phyloP scores from a whole-genome alignment of 306 rosid genomes.

The Ormosia emarginata region DNA sequence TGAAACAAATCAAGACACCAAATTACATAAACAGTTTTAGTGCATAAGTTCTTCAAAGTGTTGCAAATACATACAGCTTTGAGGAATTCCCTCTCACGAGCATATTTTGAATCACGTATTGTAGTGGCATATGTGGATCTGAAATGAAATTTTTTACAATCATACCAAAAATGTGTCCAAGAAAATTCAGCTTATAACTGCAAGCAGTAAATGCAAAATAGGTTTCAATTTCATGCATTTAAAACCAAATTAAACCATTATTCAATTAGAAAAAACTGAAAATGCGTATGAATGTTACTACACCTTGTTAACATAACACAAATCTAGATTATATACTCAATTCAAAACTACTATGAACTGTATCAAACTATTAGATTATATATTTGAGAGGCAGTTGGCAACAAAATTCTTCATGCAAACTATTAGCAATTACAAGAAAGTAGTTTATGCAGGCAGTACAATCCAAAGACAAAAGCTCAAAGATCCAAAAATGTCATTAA shows the following conservation, averaged over 20 bases:
- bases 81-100: conserved; percentile 91
- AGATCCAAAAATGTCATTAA: not conserved
- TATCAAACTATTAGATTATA: not conserved
- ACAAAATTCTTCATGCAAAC: not conserved
- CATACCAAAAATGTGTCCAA: not conserved
- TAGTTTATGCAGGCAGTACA: not conserved
- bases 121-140: conserved; percentile 98
- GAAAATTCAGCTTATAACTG: not conserved
- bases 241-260: not conserved
- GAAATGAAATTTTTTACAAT: conserved; percentile 19
- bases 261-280: not conserved
- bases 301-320: not conserved
- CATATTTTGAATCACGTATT: conserved; percentile 78
- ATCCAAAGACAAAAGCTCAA: not conserved
- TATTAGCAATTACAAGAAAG: not conserved
- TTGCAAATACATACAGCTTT: conserved; percentile 62
- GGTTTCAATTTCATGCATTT: not conserved
- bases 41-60: not conserved
- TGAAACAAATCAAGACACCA: not conserved
- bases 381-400: not conserved
- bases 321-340: not conserved
- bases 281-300: not conserved
- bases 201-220: not conserved
- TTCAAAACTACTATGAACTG: not conserved
- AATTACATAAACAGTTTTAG: not conserved